A percentile compares a stretch with the other conserved stretches of the same genome.
These are phyloP conservation scores for Halenospora varia DNA, from an alignment of 495 filamentous ascomycete species.

Conservation along the genomic window DNA sequence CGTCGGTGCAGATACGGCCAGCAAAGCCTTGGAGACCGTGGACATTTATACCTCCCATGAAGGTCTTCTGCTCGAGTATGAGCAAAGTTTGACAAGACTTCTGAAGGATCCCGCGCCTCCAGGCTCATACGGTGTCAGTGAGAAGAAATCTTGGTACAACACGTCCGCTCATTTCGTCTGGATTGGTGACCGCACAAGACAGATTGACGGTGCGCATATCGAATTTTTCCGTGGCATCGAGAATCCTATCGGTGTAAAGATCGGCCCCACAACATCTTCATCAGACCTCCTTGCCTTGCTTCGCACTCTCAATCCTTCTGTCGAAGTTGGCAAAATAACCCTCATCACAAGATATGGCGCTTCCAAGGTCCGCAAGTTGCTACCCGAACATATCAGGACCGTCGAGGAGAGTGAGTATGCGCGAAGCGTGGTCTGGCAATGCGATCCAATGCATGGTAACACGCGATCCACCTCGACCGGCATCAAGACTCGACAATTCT, in stretches of 20 bases:
- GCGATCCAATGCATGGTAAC: constrained; percentile 98
- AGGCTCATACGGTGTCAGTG: neutral
- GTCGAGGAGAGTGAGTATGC: constrained; percentile 66
- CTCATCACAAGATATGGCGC: constrained; percentile 94
- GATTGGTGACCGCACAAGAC: constrained; percentile 95
- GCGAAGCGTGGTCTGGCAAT: constrained; percentile 90
- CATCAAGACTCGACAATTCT: constrained; percentile 87
- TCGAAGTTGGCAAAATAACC: constrained; percentile 86
- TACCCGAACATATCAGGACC: constrained; percentile 80
- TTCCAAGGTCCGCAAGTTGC: constrained; percentile 59
- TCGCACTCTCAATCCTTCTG: constrained; percentile 75
- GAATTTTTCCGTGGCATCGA: constrained; percentile 96
- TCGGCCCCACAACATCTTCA: constrained; percentile 76
- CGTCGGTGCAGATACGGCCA: constrained; percentile 80
- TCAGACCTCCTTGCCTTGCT: constrained; percentile 73
- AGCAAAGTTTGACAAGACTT: constrained; percentile 75
- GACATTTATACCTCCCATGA: constrained; percentile 96
- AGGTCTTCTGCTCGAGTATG: constrained; percentile 91
- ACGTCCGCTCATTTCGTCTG: constrained; percentile 97
- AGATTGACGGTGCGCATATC: constrained; percentile 86
- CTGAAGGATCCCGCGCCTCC: constrained; percentile 55
- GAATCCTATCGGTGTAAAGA: constrained; percentile 95
- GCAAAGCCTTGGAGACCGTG: constrained; percentile 78
- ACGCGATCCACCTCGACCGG: constrained; percentile 63
- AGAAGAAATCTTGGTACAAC: constrained; percentile 62